Conservation (phyloP, 805 yeast genomes). For the Brettanomyces nanus region DNA sequence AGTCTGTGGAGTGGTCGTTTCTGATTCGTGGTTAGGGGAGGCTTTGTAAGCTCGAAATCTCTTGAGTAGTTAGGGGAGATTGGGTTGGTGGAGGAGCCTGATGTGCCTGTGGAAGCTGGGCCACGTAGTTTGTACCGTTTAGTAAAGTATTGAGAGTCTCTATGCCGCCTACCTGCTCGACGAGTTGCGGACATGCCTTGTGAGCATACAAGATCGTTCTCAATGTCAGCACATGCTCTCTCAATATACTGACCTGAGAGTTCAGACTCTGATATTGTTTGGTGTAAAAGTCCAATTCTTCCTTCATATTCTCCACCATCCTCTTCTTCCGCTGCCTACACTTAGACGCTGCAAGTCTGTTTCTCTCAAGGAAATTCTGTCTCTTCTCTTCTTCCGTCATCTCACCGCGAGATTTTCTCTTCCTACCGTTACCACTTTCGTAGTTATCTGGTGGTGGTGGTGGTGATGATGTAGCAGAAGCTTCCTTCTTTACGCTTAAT, state of each 20-base stretch:
- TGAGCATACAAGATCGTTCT: constrained; percentile 41
- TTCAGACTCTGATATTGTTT: constrained; percentile 62
- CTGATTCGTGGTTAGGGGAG: too few relatives aligned
- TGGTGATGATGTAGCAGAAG: too few relatives aligned
- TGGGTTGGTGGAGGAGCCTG: background rate
- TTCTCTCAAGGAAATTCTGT: constrained; percentile 77
- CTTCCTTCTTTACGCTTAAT: background rate
- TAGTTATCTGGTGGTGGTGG: too few relatives aligned
- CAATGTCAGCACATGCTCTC: constrained; percentile 48
- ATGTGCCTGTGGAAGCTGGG: constrained; percentile 13
- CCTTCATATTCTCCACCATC: constrained; percentile 74
- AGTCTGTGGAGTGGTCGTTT: constrained; percentile 10
- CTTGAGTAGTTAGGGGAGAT: too few relatives aligned
- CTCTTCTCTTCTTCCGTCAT: constrained; percentile 67
- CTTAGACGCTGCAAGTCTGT: constrained; percentile 93
- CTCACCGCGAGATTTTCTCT: constrained; percentile 1
- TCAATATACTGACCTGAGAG: constrained; percentile 45
- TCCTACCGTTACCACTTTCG: too few relatives aligned
- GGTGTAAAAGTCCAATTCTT: constrained; percentile 62
- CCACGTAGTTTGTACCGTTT: constrained; percentile 22
- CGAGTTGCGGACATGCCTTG: constrained; percentile 37
- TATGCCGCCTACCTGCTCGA: constrained; percentile 38
- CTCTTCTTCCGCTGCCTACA: constrained; percentile 94
- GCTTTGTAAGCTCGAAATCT: too few relatives aligned
- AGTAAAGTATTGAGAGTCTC: constrained; percentile 37